Evolutionary conservation across 78 protist genomes (phyloP), one percentile per base, ranked within the genome.

Genomic region (Creolimax fragrantissima): DNA sequence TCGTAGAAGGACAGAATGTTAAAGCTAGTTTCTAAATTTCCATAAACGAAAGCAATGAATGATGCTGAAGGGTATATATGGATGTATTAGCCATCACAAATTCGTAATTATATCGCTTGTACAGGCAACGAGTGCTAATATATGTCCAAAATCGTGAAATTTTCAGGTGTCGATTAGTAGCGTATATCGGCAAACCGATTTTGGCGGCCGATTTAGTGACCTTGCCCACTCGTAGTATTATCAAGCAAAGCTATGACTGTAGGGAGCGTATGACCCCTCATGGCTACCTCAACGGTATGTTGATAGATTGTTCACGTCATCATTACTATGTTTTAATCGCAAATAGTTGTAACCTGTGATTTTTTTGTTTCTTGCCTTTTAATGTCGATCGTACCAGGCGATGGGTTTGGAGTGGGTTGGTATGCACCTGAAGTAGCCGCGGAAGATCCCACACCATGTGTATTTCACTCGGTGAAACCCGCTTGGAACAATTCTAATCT

Each of bases 371-470:
- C n/a, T n/a, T n/a, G n/a, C n/a, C n/a, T n/a, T n/a, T n/a, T n/a
- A n/a, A n/a, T n/a, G n/a, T n/a, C n/a, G n/a, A n/a, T n/a, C n/a
- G n/a, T n/a, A n/a, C n/a, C 89, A 89, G 36, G 86, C 35, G 95
- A 94, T 35, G 95, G 95, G 3, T 94, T 88, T 43, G 95, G 95
- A 4, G 67, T 94, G 42, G 95, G 95, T 5, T 94, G 95, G 95
- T 94, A 94, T 86, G 7, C 91, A n/a, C 67, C 83, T 39, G 81
- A 84, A 41, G 86, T 83, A 24, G 86, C 86, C 41, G 88, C 41
- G 3, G 35, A 3, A 3, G 84, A 83, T 45, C 83, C 81, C 32
- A 32, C 85, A 17, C 95, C 95, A 41, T 92, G 95, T 32, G 93
- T 94, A 45, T 94, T 88, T 88, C 92, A 89, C 36, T 89, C 90